These are phyloP conservation scores for Cladosporium halotolerans DNA, from an alignment of 2,329 filamentous ascomycete species.

Conservation along the genomic window DNA sequence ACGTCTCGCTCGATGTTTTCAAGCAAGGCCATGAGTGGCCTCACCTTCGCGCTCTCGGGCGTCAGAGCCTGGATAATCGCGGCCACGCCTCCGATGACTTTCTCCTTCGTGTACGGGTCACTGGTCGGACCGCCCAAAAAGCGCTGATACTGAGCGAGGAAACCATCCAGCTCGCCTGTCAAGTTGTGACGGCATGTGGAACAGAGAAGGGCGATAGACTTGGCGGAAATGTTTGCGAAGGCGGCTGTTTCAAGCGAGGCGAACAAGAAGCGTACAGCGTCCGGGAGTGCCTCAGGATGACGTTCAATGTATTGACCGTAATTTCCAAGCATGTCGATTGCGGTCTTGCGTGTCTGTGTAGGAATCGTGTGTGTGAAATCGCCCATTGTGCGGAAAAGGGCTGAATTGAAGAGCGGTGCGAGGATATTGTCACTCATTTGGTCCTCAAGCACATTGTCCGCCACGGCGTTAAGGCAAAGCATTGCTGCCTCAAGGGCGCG, in stretches of 20 bases:
- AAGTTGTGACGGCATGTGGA: conserved; percentile 66
- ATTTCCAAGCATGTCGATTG: conserved; percentile 62
- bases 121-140: conserved; percentile 55
- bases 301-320: conserved; percentile 73
- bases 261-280: conserved; percentile 69
- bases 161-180: conserved; percentile 59
- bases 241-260: conserved; percentile 53
- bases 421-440: conserved; percentile 54
- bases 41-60: conserved; percentile 49
- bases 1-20: conserved; percentile 44
- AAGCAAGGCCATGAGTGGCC: conserved; percentile 49
- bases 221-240: conserved; percentile 63
- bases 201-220: conserved; percentile 67
- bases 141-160: conserved; percentile 65
- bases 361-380: conserved; percentile 48
- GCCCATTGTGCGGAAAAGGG: conserved; percentile 46
- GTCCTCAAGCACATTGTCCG: conserved; percentile 58
- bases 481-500: conserved; percentile 46
- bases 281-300: conserved; percentile 59
- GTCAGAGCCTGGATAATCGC: conserved; percentile 68
- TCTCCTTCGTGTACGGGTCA: conserved; percentile 65
- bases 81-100: conserved; percentile 66
- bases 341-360: conserved; percentile 59
- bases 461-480: conserved; percentile 60
- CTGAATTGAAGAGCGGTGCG: conserved; percentile 58